phyloP scores from a whole-genome alignment of 352 stramenopile species.

The Globisporangium barbulae region DNA sequence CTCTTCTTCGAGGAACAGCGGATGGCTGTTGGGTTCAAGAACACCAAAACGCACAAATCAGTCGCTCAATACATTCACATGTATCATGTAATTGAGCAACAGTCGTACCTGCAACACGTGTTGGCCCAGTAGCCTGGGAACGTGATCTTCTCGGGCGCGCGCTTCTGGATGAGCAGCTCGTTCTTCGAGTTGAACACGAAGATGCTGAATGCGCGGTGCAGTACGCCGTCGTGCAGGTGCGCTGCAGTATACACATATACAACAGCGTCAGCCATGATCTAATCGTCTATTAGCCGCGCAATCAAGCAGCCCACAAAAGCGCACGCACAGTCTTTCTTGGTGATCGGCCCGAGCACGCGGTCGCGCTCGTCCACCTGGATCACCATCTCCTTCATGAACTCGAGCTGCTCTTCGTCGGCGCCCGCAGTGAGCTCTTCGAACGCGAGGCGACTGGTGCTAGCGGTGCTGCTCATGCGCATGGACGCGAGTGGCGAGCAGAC shows the following conservation, averaged over 20 bases:
- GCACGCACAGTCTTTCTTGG: constrained; percentile 81
- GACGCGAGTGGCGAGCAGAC: not conserved
- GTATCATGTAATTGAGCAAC: too few species aligned
- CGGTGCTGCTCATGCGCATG: constrained; percentile 16
- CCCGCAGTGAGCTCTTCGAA: constrained; percentile 68
- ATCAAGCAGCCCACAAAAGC: not conserved
- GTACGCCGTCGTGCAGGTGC: constrained; percentile 69
- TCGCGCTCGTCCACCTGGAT: constrained; percentile 88
- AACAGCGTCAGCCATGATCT: not conserved
- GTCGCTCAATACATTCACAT: too few species aligned
- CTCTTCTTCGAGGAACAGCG: constrained; percentile 91
- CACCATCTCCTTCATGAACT: constrained; percentile 90
- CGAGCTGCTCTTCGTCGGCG: constrained; percentile 74
- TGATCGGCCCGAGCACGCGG: constrained; percentile 71
- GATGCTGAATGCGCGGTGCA: constrained; percentile 85
- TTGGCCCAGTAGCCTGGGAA: constrained; percentile 99
- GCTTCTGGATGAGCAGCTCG: constrained; percentile 88
- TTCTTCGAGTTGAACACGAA: constrained; percentile 88
- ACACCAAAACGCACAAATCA: too few species aligned
- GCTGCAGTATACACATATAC: constrained; percentile 23
- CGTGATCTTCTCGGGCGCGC: constrained; percentile 97
- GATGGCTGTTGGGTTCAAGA: constrained; percentile 67
- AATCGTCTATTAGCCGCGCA: not conserved
- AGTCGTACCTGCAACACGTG: constrained; percentile 93
- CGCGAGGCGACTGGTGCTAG: constrained; percentile 21